phyloP scores from a whole-genome alignment of 1,284 basidiomycete species.

The Rhodofomes roseus region DNA sequence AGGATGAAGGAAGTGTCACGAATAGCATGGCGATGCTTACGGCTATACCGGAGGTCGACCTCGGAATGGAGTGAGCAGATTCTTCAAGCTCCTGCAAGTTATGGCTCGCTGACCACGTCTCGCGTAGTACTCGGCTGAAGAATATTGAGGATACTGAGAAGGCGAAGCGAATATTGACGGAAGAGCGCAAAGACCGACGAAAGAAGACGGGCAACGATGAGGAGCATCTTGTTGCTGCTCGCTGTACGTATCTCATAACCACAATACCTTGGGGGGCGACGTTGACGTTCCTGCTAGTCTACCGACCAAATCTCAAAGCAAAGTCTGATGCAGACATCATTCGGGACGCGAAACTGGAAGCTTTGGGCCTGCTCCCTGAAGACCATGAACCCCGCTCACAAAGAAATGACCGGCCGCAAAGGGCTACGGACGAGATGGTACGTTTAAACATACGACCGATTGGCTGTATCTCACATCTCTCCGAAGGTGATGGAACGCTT shows the following conservation, averaged over 20 bases:
- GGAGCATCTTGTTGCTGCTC: slow-evolving; percentile 74
- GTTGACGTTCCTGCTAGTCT: slow-evolving; percentile 50
- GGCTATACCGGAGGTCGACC: slow-evolving; percentile 93
- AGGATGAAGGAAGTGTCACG: slow-evolving; percentile 89
- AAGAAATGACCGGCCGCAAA: slow-evolving; percentile 61
- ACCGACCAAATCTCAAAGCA: slow-evolving; percentile 71
- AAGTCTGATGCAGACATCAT: slow-evolving; percentile 86
- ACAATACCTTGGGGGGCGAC: slow-evolving; percentile 3
- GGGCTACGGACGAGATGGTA: slow-evolving; percentile 90
- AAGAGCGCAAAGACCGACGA: slow-evolving; percentile 60
- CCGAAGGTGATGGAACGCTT: slow-evolving; percentile 80
- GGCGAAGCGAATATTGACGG: slow-evolving; percentile 82
- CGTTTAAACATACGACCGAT: slow-evolving; percentile 23
- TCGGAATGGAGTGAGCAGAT: slow-evolving; percentile 92
- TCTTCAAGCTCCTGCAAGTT: neutral
- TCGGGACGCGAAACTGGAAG: slow-evolving; percentile 79
- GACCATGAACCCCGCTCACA: slow-evolving; percentile 43
- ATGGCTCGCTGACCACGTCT: neutral
- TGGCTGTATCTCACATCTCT: neutral
- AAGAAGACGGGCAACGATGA: slow-evolving; percentile 57
- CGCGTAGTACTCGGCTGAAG: slow-evolving; percentile 75
- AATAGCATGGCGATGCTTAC: slow-evolving; percentile 93
- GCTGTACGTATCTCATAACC: slow-evolving; percentile 57
- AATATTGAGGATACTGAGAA: slow-evolving; percentile 98
- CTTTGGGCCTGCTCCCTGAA: slow-evolving; percentile 67